Base-by-base conservation (phyloP, 148 eudicot species). In the Gaultheria prostrata region DNA sequence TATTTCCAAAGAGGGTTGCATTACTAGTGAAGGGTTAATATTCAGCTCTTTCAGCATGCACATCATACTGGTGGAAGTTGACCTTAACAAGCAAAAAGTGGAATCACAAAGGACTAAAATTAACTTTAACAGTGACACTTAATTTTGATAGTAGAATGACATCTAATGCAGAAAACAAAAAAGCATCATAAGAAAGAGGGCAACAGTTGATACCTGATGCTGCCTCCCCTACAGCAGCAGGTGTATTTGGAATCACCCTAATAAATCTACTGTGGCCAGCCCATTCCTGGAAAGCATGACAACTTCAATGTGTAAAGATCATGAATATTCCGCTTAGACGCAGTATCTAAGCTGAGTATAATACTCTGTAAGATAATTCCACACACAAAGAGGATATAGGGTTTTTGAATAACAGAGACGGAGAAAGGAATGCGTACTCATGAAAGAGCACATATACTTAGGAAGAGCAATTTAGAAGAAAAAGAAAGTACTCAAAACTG, bases 171-270 rank as follows among this genome's bases (percentile, higher is more conserved):
- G 26, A 67, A 28, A 48, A 24, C 73, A 61, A 26, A 21, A 21
- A 54, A 12, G 48, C 53, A 26, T 51, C 6, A 59, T n/a, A 67
- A 50, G 46, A 59, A 84, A 18, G 45, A 54, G 56, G 57, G 80
- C 17, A 84, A 59, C n/a, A 15, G 35, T 12, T 11, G 13, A 48
- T 89, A 97, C 99, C 99, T 76, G 98, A 92, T 63, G 98, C 94
- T 20, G 97, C 99, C 85, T 89, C 79, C 46, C 98, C 98, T 83
- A 97, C 95, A 80, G 98, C 98, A 86, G 99, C 94, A 76, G 98
- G 99, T 73, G 99, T 97, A 82, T 95, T 97, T 67, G 99, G 96
- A 94, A 97, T 97, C 53, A 97, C 99, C 85, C 98, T 91, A 56
- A 92, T 89, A 85, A 97, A 93, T 78, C 99, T 95, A 84, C 89